A percentile compares a stretch with the other conserved stretches of the same genome.
These are phyloP conservation scores for Aspergillus quadricinctus DNA, from an alignment of 2,329 filamentous ascomycete species.

Conservation along the genomic window DNA sequence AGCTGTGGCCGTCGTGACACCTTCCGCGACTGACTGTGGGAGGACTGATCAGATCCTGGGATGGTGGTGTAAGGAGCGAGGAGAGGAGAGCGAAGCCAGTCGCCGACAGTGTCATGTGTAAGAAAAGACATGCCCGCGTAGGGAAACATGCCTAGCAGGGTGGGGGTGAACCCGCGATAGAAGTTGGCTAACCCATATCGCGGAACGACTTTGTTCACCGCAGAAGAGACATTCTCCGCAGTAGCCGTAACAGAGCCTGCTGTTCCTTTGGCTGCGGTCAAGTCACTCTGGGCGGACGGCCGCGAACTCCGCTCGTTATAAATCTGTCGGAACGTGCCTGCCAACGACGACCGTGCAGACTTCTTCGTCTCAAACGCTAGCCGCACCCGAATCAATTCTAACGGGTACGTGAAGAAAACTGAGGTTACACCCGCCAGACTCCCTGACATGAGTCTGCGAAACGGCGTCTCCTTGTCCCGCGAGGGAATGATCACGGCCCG, in stretches of 20 bases:
- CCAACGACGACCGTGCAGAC: constrained; percentile 64
- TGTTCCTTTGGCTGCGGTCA: constrained; percentile 39
- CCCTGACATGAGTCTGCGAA: constrained; percentile 56
- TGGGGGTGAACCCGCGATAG: constrained; percentile 89
- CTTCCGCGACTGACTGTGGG: constrained; percentile 35
- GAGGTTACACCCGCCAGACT: constrained; percentile 68
- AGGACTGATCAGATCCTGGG: constrained; percentile 49
- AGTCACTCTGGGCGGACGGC: constrained; percentile 28
- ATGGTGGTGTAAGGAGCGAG: constrained; percentile 73
- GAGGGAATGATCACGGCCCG: constrained; percentile 70
- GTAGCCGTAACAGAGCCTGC: constrained; percentile 38
- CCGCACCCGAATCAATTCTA: constrained; percentile 89
- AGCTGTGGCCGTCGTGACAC: constrained; percentile 63
- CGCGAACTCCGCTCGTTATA: constrained; percentile 67
- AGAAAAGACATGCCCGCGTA: constrained; percentile 96
- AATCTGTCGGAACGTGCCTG: constrained; percentile 77
- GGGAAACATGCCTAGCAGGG: constrained; percentile 88
- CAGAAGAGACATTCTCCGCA: constrained; percentile 27
- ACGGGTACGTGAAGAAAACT: constrained; percentile 92
- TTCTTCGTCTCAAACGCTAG: constrained; percentile 89
- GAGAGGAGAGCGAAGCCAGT: constrained; percentile 67
- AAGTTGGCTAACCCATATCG: constrained; percentile 77
- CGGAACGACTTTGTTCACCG: constrained; percentile 53
- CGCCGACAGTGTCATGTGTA: constrained; percentile 85
- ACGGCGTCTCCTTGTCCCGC: constrained; percentile 70